These are phyloP conservation scores for Adenanthera pavonina DNA, from an alignment of 306 rosid genomes.

Conservation along the genomic window DNA sequence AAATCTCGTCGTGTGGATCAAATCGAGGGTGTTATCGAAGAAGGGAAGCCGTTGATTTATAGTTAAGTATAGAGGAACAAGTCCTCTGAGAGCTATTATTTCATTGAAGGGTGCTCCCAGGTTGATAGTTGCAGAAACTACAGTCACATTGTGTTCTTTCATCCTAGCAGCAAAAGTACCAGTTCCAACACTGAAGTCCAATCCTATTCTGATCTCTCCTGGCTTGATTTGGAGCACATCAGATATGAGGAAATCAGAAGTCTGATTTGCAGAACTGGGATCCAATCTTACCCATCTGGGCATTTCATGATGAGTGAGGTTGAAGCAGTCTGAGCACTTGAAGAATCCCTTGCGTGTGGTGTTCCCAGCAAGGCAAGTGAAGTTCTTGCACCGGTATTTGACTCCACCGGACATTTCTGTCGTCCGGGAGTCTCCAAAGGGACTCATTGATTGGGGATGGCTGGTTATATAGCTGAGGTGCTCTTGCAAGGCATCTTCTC, in stretches of 20 bases:
- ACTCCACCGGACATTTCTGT: slow-evolving; percentile 79
- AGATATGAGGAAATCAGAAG: slow-evolving; percentile 59
- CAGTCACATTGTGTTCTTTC: slow-evolving; percentile 71
- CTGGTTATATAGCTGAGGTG: slow-evolving; percentile 58
- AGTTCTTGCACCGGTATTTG: slow-evolving; percentile 71
- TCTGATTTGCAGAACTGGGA: slow-evolving; percentile 26
- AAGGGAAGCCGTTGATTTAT: slow-evolving; percentile 77
- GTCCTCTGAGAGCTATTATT: slow-evolving; percentile 80
- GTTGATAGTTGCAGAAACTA: slow-evolving; percentile 69
- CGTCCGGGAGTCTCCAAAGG: slow-evolving; percentile 75
- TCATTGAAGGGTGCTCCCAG: slow-evolving; percentile 82
- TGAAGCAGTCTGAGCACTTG: slow-evolving; percentile 81
- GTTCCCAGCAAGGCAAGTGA: slow-evolving; percentile 60
- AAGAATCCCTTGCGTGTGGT: slow-evolving; percentile 61
- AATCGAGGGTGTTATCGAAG: slow-evolving; percentile 71
- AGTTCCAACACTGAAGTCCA: slow-evolving; percentile 80
- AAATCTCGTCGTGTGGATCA: slow-evolving; percentile 83
- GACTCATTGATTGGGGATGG: slow-evolving; percentile 62
- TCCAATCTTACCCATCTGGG: slow-evolving; percentile 66
- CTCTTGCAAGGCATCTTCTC: slow-evolving; percentile 69
- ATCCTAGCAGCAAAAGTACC: slow-evolving; percentile 84
- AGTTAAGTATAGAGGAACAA: slow-evolving; percentile 71
- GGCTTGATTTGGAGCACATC: slow-evolving; percentile 64
- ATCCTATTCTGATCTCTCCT: slow-evolving; percentile 70
- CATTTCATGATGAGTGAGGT: slow-evolving; percentile 63